These are phyloP conservation scores for Didymella segeticola DNA, from an alignment of 2,329 filamentous ascomycete genomes.

Conservation along the genomic window DNA sequence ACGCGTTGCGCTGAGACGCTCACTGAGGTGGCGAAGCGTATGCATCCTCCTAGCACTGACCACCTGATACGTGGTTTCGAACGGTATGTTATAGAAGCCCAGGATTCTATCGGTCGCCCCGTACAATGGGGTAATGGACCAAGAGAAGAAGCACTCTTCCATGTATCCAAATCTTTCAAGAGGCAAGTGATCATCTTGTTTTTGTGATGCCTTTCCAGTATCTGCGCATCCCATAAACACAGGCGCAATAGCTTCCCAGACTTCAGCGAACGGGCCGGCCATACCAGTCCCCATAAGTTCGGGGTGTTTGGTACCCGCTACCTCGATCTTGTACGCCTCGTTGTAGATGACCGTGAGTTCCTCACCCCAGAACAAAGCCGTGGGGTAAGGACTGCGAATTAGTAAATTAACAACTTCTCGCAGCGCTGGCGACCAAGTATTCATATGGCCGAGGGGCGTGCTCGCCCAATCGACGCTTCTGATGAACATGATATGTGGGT, in stretches of 20 bases:
- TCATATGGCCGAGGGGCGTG: constrained; percentile 57
- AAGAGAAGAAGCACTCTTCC: constrained; percentile 51
- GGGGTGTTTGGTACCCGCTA: constrained; percentile 39
- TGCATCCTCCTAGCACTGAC: constrained; percentile 48
- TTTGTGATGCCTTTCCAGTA: constrained; percentile 37
- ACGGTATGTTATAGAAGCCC: constrained; percentile 43
- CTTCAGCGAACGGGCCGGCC: constrained; percentile 45
- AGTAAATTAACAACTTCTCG: constrained; percentile 50
- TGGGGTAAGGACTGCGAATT: constrained; percentile 41
- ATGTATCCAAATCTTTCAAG: constrained; percentile 39
- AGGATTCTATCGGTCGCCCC: constrained; percentile 43
- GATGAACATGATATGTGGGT: constrained; percentile 43
- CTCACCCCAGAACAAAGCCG: constrained; percentile 52
- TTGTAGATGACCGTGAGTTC: constrained; percentile 51
- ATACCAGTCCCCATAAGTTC: constrained; percentile 43
- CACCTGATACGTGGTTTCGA: constrained; percentile 50
- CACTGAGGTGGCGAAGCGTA: constrained; percentile 49
- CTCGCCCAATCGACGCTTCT: constrained; percentile 56
- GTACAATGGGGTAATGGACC: constrained; percentile 52
- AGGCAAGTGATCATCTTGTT: constrained; percentile 38
- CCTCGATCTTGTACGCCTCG: constrained; percentile 46
- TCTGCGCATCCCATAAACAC: constrained; percentile 39
- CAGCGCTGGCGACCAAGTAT: constrained; percentile 56
- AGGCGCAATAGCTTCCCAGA: constrained; percentile 50
- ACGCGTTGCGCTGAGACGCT: constrained; percentile 40